Conservation (phyloP, 495 filamentous ascomycete genomes). For the Annulohypoxylon maeteangense region DNA sequence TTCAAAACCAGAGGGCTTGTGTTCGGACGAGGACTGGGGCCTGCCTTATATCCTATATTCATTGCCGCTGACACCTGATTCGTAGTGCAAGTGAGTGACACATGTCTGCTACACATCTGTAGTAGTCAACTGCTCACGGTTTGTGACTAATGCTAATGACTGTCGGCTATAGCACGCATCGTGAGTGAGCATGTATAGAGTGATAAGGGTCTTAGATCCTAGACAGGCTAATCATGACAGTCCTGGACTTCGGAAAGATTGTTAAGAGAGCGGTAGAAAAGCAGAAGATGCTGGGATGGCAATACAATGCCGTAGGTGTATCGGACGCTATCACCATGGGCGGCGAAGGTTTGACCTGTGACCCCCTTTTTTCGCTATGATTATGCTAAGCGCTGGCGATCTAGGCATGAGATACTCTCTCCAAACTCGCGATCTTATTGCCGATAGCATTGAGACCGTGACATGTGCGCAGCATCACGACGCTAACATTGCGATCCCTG, state of each 20-base stretch:
- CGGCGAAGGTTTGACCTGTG: conserved; percentile 73
- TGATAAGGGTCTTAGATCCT: background rate
- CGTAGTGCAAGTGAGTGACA: conserved; percentile 60
- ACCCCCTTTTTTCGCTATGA: background rate
- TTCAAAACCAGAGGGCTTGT: background rate
- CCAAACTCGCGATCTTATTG: conserved; percentile 95
- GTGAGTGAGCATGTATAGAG: conserved; percentile 46
- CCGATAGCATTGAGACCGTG: conserved; percentile 92
- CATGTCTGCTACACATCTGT: background rate
- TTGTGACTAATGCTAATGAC: background rate
- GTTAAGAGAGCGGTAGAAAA: conserved; percentile 85
- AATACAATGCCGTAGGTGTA: conserved; percentile 94
- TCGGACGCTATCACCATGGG: conserved; percentile 97
- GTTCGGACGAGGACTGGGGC: background rate
- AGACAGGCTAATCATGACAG: conserved; percentile 52
- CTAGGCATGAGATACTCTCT: conserved; percentile 97
- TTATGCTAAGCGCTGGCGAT: conserved; percentile 37
- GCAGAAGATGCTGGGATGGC: conserved; percentile 89
- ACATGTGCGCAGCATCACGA: conserved; percentile 91
- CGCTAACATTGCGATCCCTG: conserved; percentile 93
- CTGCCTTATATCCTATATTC: background rate
- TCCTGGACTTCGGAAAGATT: conserved; percentile 89
- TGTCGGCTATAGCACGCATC: conserved; percentile 56
- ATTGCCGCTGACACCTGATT: conserved; percentile 8
- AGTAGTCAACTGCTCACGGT: conserved; percentile 11